These are phyloP conservation scores for Rhizopogon rudus DNA, from an alignment of 768 basidiomycete species.

Conservation along the genomic window DNA sequence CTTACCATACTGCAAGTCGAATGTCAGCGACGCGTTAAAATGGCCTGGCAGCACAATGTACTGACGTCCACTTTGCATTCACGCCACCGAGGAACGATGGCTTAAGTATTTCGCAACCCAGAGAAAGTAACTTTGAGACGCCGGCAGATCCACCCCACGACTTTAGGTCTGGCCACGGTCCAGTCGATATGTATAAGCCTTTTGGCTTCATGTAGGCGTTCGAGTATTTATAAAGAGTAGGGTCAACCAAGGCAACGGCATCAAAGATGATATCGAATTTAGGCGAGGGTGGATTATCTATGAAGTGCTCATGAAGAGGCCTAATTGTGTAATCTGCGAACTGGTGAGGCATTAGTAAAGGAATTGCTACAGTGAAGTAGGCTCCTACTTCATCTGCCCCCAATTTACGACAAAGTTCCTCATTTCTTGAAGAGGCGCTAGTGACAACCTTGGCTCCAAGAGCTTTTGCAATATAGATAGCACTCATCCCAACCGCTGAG, in stretches of 20 bases:
- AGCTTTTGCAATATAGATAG: slow-evolving; percentile 69
- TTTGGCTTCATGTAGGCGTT: slow-evolving; percentile 47
- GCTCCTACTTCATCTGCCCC: slow-evolving; percentile 62
- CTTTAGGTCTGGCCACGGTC: slow-evolving; percentile 34
- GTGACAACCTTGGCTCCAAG: slow-evolving; percentile 54
- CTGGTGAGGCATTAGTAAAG: slow-evolving; percentile 13
- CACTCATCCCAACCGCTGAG: slow-evolving; percentile 61
- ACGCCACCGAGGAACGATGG: slow-evolving; percentile 54
- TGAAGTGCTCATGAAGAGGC: slow-evolving; percentile 44
- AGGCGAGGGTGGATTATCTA: slow-evolving; percentile 37
- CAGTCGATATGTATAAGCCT: slow-evolving; percentile 50
- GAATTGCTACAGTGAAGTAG: background rate
- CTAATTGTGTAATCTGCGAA: slow-evolving; percentile 60
- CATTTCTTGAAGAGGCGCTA: slow-evolving; percentile 57
- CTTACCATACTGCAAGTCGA: slow-evolving; percentile 27
- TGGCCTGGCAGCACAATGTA: background rate
- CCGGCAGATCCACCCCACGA: slow-evolving; percentile 25
- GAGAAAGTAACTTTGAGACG: slow-evolving; percentile 9
- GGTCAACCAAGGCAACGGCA: slow-evolving; percentile 45
- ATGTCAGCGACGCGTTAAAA: background rate
- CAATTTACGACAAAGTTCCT: slow-evolving; percentile 46
- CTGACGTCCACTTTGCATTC: slow-evolving; percentile 43
- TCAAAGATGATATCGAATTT: slow-evolving; percentile 60
- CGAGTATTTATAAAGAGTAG: slow-evolving; percentile 44
- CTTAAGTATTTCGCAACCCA: slow-evolving; percentile 26